Conservation (phyloP, 768 basidiomycete species). For the Boletus rufocinnamomeus region DNA sequence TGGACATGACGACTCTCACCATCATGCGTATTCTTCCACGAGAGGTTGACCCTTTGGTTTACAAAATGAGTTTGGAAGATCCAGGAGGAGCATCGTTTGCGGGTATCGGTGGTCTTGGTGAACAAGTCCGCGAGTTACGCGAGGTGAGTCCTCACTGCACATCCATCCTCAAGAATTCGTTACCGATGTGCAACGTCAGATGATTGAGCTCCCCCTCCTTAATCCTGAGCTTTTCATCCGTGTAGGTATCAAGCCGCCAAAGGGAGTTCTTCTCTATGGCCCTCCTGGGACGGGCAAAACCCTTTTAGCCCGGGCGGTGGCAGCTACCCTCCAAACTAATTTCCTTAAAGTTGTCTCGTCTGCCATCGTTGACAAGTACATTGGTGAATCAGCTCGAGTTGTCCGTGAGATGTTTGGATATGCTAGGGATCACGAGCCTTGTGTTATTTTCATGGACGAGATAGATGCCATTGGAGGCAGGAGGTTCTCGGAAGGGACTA, state of each 20-base stretch:
- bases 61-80: conserved; percentile 99
- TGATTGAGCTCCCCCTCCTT: conserved; percentile 93
- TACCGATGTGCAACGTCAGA: conserved; percentile 43
- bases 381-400: conserved; percentile 95
- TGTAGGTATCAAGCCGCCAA: conserved; percentile 96
- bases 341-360: conserved; percentile 99
- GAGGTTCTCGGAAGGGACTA: conserved; percentile 91
- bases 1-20: conserved; percentile 99
- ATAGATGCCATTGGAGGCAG: conserved; percentile 97
- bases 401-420: conserved; percentile 99
- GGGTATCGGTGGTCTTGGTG: conserved; percentile 92
- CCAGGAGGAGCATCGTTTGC: conserved; percentile 95
- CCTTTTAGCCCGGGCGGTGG: conserved; percentile 89
- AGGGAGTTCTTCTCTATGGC: conserved; percentile 94
- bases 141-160: conserved; percentile 58
- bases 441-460: conserved; percentile 98
- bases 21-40: conserved; percentile 98
- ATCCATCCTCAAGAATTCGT: not conserved
- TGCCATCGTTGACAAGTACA: conserved; percentile 98
- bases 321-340: conserved; percentile 93
- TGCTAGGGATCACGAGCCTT: conserved; percentile 96
- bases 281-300: conserved; percentile 98
- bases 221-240: conserved; percentile 93
- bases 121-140: conserved; percentile 95
- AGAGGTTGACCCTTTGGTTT: conserved; percentile 97